Evolutionary conservation across 306 rosid genomes (phyloP).

Genomic region (Pterocarpus santalinus): DNA sequence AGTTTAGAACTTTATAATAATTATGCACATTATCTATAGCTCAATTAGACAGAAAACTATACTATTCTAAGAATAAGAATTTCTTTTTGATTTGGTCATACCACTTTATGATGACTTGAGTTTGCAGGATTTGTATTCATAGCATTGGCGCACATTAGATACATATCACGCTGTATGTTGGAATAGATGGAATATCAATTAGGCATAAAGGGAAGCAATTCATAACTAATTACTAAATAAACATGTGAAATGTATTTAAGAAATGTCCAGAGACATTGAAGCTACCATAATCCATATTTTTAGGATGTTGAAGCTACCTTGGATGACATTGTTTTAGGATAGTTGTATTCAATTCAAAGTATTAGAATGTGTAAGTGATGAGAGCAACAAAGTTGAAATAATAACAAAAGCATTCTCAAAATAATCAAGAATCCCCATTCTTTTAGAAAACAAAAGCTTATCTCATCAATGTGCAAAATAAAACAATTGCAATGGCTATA

Average conservation of each 20-base stretch:
- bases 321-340: background rate
- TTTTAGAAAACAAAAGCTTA: too few species aligned
- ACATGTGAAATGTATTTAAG: background rate
- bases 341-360: background rate
- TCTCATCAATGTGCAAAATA: too few species aligned
- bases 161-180: conserved; percentile 35
- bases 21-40: background rate
- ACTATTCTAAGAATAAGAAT: background rate
- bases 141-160: conserved; percentile 37
- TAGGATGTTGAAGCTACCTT: too few species aligned
- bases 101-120: conserved; percentile 18
- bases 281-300: too few species aligned
- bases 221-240: background rate
- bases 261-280: too few species aligned
- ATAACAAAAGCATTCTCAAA: too few species aligned
- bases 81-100: conserved; percentile 3
- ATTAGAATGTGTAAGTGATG: too few species aligned
- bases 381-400: too few species aligned
- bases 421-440: too few species aligned
- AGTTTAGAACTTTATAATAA: background rate
- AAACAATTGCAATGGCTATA: too few species aligned
- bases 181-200: conserved; percentile 25
- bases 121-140: background rate
- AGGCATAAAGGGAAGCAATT: background rate
- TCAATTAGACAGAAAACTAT: background rate